Conservation (phyloP, 1,284 basidiomycete genomes). For the Sanghuangporus weigelae region DNA sequence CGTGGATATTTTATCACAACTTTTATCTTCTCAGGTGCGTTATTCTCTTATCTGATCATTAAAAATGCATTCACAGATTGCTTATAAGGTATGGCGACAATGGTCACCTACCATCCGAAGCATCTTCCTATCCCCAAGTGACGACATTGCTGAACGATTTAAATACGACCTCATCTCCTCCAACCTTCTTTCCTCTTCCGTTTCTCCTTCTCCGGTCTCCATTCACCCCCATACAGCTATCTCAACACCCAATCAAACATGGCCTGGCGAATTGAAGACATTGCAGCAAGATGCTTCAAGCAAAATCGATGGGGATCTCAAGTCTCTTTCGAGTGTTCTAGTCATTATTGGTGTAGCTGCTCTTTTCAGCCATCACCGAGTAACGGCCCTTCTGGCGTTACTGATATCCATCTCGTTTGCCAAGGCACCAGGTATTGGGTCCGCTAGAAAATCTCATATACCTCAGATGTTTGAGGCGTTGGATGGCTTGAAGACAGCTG, state of each 20-base stretch:
- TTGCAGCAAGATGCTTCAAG: conserved; percentile 6
- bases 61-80: conserved; percentile 26
- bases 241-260: conserved; percentile 25
- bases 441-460: conserved; percentile 7
- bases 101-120: conserved; percentile 20
- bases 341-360: conserved; percentile 14
- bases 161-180: conserved; percentile 84
- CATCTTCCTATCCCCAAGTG: conserved; percentile 23
- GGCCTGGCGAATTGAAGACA: conserved; percentile 40
- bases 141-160: conserved; percentile 66
- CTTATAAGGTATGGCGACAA: conserved; percentile 26
- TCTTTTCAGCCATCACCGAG: conserved; percentile 8
- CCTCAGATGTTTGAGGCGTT: conserved; percentile 56
- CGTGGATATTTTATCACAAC: neutral
- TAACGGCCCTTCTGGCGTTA: conserved; percentile 11
- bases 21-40: conserved; percentile 9
- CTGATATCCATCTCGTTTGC: conserved; percentile 10
- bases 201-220: conserved; percentile 29
- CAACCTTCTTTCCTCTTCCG: conserved; percentile 55
- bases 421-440: neutral
- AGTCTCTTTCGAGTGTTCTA: conserved; percentile 13
- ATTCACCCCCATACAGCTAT: conserved; percentile 27
- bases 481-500: conserved; percentile 58
- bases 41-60: conserved; percentile 13
- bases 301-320: conserved; percentile 15